phyloP scores from a whole-genome alignment of 306 rosid species.

The Coriaria nepalensis region DNA sequence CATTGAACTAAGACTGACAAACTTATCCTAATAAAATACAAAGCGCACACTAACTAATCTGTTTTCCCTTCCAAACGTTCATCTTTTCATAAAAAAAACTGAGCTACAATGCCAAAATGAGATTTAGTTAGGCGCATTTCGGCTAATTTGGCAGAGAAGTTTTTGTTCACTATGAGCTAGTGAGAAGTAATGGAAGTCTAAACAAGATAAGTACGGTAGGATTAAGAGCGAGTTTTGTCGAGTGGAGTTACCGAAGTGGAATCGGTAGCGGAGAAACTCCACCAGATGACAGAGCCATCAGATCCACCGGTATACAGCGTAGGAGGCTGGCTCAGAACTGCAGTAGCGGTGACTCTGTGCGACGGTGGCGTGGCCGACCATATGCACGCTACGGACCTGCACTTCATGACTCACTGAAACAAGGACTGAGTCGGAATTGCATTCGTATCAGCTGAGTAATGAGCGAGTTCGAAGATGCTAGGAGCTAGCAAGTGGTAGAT shows the following conservation, averaged over 20 bases:
- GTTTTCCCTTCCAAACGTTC: too few relatives aligned
- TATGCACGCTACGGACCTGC: conserved; percentile 82
- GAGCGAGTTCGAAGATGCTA: too few relatives aligned
- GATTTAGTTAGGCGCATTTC: too few relatives aligned
- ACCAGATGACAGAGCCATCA: conserved; percentile 94
- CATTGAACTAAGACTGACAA: not conserved
- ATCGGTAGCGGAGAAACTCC: conserved; percentile 41
- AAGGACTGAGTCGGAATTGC: conserved; percentile 6
- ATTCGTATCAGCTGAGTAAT: not conserved
- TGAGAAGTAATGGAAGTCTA: not conserved
- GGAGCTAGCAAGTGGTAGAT: too few relatives aligned
- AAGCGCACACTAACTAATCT: too few relatives aligned
- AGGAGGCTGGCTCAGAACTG: conserved; percentile 41
- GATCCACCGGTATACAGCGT: conserved; percentile 87
- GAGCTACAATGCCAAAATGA: too few relatives aligned
- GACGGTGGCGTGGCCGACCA: conserved; percentile 73
- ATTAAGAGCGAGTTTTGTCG: not conserved
- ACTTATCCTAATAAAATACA: too few relatives aligned
- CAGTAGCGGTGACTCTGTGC: conserved; percentile 59
- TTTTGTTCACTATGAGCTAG: too few relatives aligned
- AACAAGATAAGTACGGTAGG: not conserved
- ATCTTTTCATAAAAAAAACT: too few relatives aligned
- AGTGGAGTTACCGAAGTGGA: conserved; percentile 44
- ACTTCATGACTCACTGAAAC: conserved; percentile 57
- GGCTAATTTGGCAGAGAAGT: too few relatives aligned